phyloP scores from a whole-genome alignment of 139 green algal genomes.

The Volvox africanus region DNA sequence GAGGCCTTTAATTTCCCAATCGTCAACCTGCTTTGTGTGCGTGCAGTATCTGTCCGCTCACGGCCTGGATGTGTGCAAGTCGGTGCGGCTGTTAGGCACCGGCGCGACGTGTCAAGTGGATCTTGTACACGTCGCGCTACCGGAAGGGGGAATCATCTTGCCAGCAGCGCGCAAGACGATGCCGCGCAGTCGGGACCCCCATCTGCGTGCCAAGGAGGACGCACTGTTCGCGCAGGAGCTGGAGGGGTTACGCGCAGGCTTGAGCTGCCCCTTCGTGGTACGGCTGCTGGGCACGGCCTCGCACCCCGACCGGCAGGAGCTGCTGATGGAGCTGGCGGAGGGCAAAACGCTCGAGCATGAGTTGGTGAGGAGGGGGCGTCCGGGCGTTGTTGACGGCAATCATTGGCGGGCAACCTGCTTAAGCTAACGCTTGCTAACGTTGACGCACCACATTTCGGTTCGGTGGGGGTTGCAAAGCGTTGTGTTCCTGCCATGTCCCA shows the following conservation, averaged over 20 bases:
- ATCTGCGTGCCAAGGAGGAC: slow-evolving; percentile 20
- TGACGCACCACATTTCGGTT: no score
- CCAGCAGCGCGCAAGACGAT: slow-evolving; percentile 29
- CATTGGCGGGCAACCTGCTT: no score
- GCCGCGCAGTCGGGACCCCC: not conserved
- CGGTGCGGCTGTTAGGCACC: slow-evolving; percentile 5
- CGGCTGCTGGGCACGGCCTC: not conserved
- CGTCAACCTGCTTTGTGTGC: no score
- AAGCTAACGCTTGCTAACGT: no score
- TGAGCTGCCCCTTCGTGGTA: slow-evolving; percentile 6
- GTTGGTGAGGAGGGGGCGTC: slow-evolving; percentile 8
- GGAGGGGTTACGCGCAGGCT: not conserved
- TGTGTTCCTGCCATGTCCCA: no score
- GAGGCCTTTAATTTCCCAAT: no score
- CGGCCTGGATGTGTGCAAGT: not conserved
- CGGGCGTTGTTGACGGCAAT: no score
- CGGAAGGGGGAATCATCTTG: not conserved
- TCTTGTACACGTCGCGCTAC: not conserved
- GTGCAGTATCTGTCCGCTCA: slow-evolving; percentile 3
- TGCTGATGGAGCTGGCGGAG: slow-evolving; percentile 39
- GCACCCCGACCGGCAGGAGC: slow-evolving; percentile 13
- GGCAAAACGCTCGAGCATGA: slow-evolving; percentile 2
- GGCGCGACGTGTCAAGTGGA: slow-evolving; percentile 26
- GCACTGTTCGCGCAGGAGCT: slow-evolving; percentile 14
- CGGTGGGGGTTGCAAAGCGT: no score